Base-by-base conservation (phyloP, 345 rosid genomes). In the Salix caprea region DNA sequence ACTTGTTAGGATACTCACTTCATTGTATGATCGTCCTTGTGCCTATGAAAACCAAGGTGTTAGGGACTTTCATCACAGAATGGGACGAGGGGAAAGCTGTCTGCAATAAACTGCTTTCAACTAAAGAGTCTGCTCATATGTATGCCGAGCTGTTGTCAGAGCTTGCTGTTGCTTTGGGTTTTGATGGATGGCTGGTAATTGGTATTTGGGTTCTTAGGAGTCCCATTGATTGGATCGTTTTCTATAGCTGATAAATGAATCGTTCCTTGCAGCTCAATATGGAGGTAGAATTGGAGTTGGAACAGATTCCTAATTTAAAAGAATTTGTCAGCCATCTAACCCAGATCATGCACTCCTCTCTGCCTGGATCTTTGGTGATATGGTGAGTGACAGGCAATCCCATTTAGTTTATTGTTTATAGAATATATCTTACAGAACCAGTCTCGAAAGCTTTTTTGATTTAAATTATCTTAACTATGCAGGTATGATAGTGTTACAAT, bases 131-230 rank as follows among this genome's bases (percentile, higher is more conserved):
- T 70, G 89, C 96, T 82, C 88, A 73, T 23, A 78, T 78, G 79
- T 89, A 90, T 85, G 97, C 97, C 1, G 92, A 90, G 71, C 85
- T 85, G 70, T 85, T 94, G 84, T 85, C 87, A 15, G 90, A 94
- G 79, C 97, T 92, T 70, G 88, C 94, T 40, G 81, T 76, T 83
- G 83, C 77, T 65, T 80, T 92, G 74, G 94, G 94, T 66, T 91
- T 92, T 52, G 97, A 94, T 76, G 98, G 97, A 15, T 94, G 97
- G 97, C 92, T 92, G 90, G 98, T 94, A 85, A 68, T 26, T 77
- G 50, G 50, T 46, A 46, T 4, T 12, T 46, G 50, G 6, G 14
- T 46, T 46, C 1, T 46, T 46, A 46, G 50, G 50, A 46, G 15
- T 46, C 50, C 50, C 50, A 46, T 18, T 13, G 37, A 26, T 30